phyloP scores from a whole-genome alignment of 805 yeast genomes.

The Tetrapisispora phaffii region DNA sequence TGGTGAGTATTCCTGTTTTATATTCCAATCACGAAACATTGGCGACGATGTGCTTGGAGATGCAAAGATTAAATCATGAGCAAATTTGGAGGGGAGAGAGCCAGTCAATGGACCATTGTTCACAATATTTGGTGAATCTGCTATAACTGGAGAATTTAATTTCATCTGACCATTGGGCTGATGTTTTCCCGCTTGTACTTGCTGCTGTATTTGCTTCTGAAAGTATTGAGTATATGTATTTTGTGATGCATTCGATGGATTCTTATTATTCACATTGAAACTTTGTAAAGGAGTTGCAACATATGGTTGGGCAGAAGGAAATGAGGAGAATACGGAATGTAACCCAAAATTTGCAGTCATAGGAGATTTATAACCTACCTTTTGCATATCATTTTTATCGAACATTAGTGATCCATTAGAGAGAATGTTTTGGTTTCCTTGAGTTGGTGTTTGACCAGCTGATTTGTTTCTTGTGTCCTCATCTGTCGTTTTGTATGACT shows the following conservation, averaged over 20 bases:
- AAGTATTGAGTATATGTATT: slow-evolving; percentile 4
- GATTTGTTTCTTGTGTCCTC: background rate
- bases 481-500: background rate
- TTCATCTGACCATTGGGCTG: background rate
- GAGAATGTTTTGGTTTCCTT: background rate
- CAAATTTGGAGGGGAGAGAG: slow-evolving; percentile 26
- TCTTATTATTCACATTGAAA: slow-evolving; percentile 14
- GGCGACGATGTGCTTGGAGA: slow-evolving; percentile 25
- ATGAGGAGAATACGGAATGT: slow-evolving; percentile 23
- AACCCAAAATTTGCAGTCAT: slow-evolving; percentile 11
- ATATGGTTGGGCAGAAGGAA: slow-evolving; percentile 25
- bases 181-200: background rate
- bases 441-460: background rate
- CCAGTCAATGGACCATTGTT: slow-evolving; percentile 20
- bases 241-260: slow-evolving; percentile 7
- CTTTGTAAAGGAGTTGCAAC: slow-evolving; percentile 29
- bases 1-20: slow-evolving; percentile 4
- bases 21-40: slow-evolving; percentile 29
- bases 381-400: background rate
- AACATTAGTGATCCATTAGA: background rate
- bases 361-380: slow-evolving; percentile 2
- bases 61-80: slow-evolving; percentile 27
- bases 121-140: slow-evolving; percentile 1
- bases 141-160: background rate
- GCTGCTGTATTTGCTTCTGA: slow-evolving; percentile 16